phyloP scores from a whole-genome alignment of 805 yeast genomes.

The Pichia scutulata region DNA sequence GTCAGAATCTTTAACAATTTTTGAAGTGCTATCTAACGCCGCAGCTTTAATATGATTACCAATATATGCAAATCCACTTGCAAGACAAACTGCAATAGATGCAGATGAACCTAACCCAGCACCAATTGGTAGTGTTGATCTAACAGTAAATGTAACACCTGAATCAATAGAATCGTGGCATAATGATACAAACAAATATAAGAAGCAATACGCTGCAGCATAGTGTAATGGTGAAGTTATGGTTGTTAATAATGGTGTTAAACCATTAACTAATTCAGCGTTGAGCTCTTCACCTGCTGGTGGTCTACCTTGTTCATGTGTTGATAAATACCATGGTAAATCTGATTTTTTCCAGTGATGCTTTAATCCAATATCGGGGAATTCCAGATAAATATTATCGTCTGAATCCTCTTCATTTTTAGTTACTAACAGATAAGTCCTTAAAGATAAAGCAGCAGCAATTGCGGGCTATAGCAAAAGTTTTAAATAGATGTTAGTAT shows the following conservation, averaged over 20 bases:
- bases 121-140: slow-evolving; percentile 88
- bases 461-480: slow-evolving; percentile 60
- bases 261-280: slow-evolving; percentile 46
- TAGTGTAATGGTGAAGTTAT: slow-evolving; percentile 54
- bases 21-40: slow-evolving; percentile 27
- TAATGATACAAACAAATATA: slow-evolving; percentile 63
- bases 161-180: slow-evolving; percentile 43
- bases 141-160: slow-evolving; percentile 48
- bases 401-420: slow-evolving; percentile 31
- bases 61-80: slow-evolving; percentile 61
- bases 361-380: slow-evolving; percentile 72
- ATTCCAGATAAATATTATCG: slow-evolving; percentile 52
- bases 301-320: slow-evolving; percentile 19
- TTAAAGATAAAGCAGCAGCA: slow-evolving; percentile 85
- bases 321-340: slow-evolving; percentile 50
- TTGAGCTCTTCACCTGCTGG: slow-evolving; percentile 47
- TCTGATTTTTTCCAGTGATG: slow-evolving; percentile 55
- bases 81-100: slow-evolving; percentile 74
- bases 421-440: slow-evolving; percentile 71
- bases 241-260: slow-evolving; percentile 37
- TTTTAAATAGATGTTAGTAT: slow-evolving; percentile 1
- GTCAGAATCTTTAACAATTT: slow-evolving; percentile 26
- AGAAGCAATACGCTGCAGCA: slow-evolving; percentile 74
- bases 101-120: slow-evolving; percentile 97
- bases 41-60: slow-evolving; percentile 48